Percentiles rank a stretch among this genome's conserved stretches.
Evolutionary conservation across 805 yeast genomes (phyloP).

Genomic region (Saccharomycopsis fodiens): DNA sequence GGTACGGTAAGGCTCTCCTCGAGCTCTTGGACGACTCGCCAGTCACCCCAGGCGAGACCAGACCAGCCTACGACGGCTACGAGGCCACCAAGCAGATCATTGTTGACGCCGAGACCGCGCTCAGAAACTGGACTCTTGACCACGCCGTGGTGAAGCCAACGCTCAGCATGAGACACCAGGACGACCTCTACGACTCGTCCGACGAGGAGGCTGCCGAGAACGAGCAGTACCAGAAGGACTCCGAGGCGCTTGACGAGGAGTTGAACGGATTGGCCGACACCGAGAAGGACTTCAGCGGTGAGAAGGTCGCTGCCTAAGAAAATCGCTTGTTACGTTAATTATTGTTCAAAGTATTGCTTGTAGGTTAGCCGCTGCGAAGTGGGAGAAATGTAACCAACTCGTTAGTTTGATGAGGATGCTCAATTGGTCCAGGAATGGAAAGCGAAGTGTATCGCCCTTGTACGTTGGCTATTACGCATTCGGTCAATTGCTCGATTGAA

Average conservation of each 20-base stretch:
- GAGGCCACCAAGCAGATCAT: constrained; percentile 85
- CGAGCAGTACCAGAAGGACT: constrained; percentile 42
- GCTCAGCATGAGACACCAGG: constrained; percentile 48
- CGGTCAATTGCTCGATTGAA: no score
- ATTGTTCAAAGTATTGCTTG: no score
- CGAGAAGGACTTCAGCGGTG: constrained; percentile 14
- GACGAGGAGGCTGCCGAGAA: constrained; percentile 40
- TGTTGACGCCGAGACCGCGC: constrained; percentile 76
- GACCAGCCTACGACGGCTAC: constrained; percentile 84
- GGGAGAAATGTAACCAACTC: no score
- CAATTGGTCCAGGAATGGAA: no score
- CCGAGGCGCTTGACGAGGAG: constrained; percentile 44
- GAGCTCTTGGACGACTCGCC: constrained; percentile 80
- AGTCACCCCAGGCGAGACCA: constrained; percentile 87
- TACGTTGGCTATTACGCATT: no score
- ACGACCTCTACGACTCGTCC: constrained; percentile 42
- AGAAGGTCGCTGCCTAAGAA: constrained; percentile 12
- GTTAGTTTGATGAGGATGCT: no score
- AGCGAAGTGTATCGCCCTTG: no score
- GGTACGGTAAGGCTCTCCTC: constrained; percentile 80
- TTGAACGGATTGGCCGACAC: constrained; percentile 19
- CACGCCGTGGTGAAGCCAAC: constrained; percentile 79
- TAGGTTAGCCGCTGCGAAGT: no score
- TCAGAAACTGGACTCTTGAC: constrained; percentile 79
- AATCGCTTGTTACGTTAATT: no score